phyloP scores from a whole-genome alignment of 177 flowering plant genomes.

The Tripterygium wilfordii region DNA sequence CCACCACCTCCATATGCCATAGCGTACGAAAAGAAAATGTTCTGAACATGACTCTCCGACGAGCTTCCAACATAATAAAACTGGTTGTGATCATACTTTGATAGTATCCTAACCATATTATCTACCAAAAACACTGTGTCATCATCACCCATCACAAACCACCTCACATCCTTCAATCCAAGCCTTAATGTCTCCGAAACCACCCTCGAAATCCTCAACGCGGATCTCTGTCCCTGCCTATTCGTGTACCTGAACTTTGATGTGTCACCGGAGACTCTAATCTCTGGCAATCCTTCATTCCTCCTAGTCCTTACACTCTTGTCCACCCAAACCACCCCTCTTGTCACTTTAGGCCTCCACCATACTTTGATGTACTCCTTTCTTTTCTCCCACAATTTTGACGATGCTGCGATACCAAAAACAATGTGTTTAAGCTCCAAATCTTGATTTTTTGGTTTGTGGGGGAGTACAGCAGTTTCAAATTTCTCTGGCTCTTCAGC shows the following conservation, averaged over 20 bases:
- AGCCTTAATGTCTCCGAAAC: constrained; percentile 67
- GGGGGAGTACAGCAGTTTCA: background rate
- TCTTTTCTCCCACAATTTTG: constrained; percentile 55
- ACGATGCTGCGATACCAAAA: constrained; percentile 72
- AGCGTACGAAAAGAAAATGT: constrained; percentile 56
- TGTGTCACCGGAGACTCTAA: constrained; percentile 51
- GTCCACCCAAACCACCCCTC: constrained; percentile 81
- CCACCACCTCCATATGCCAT: constrained; percentile 91
- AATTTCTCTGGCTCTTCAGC: background rate
- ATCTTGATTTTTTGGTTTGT: constrained; percentile 10
- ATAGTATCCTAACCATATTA: constrained; percentile 51
- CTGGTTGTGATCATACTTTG: constrained; percentile 63
- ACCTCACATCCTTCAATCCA: constrained; percentile 62
- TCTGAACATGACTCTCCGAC: constrained; percentile 77
- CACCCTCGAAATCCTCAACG: constrained; percentile 69
- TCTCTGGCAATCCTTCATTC: constrained; percentile 47
- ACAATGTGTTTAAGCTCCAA: constrained; percentile 57
- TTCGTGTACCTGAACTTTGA: constrained; percentile 44
- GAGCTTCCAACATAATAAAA: constrained; percentile 70
- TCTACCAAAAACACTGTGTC: constrained; percentile 72
- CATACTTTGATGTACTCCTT: constrained; percentile 65
- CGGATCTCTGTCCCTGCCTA: constrained; percentile 49
- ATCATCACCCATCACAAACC: constrained; percentile 90
- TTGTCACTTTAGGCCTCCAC: constrained; percentile 63
- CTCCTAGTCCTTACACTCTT: constrained; percentile 27